phyloP scores from a whole-genome alignment of 129 eudicot species.

The Flaveria sonorensis region DNA sequence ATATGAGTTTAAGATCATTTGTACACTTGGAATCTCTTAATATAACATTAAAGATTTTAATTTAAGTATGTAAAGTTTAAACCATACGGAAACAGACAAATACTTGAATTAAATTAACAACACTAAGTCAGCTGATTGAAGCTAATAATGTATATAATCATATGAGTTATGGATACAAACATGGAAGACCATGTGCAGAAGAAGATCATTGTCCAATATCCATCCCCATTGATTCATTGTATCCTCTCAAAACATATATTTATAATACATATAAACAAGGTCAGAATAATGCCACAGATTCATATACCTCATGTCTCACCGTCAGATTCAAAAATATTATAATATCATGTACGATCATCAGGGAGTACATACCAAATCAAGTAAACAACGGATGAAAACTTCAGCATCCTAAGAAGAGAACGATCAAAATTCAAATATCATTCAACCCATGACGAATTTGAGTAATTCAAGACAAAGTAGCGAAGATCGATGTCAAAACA shows the following conservation, averaged over 20 bases:
- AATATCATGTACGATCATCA: neutral
- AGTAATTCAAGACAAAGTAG: conserved; percentile 14
- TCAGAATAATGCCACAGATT: conserved; percentile 31
- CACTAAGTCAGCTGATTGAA: conserved; percentile 30
- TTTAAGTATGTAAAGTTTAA: conserved; percentile 18
- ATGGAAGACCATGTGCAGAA: conserved; percentile 71
- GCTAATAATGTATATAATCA: conserved; percentile 34
- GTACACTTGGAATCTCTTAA: conserved; percentile 22
- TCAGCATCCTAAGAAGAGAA: neutral
- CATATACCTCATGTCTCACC: conserved; percentile 18
- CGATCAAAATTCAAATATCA: neutral
- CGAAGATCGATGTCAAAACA: conserved; percentile 31
- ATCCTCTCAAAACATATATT: conserved; percentile 33
- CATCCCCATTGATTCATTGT: conserved; percentile 47
- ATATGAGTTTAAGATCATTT: conserved; percentile 24
- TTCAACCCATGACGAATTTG: conserved; percentile 16
- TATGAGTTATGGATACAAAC: conserved; percentile 45
- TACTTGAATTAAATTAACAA: conserved; percentile 17
- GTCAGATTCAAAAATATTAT: conserved; percentile 8
- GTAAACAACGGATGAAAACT: neutral
- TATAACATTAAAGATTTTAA: conserved; percentile 30
- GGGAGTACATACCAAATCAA: neutral
- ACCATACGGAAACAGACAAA: conserved; percentile 35
- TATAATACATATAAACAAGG: conserved; percentile 19
- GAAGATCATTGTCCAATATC: conserved; percentile 69